Evolutionary conservation across 2,329 filamentous ascomycete species (phyloP).

Genomic region (Paraphoma chrysanthemicola): DNA sequence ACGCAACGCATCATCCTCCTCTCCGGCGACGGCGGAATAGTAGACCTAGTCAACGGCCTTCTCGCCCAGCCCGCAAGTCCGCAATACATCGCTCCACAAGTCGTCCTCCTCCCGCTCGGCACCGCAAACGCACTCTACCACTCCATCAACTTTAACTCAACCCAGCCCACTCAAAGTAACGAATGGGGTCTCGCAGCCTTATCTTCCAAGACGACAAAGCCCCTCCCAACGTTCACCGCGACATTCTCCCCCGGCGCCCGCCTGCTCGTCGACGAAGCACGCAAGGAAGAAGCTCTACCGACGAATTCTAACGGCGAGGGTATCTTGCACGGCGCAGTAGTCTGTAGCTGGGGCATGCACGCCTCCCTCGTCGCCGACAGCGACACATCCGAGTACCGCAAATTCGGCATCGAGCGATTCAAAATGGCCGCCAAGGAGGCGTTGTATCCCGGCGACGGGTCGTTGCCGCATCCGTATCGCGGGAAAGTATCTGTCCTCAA

Average conservation of each 20-base stretch:
- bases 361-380: slow-evolving; percentile 88
- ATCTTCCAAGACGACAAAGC: slow-evolving; percentile 38
- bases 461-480: slow-evolving; percentile 62
- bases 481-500: slow-evolving; percentile 58
- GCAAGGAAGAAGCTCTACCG: slow-evolving; percentile 49
- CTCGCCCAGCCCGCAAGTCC: slow-evolving; percentile 36
- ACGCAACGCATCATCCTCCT: slow-evolving; percentile 70
- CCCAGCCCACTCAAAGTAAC: slow-evolving; percentile 30
- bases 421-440: slow-evolving; percentile 82
- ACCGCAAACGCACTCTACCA: slow-evolving; percentile 59
- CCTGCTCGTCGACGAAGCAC: slow-evolving; percentile 52
- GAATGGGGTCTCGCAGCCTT: slow-evolving; percentile 52
- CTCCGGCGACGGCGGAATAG: slow-evolving; percentile 85
- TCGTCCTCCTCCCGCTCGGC: slow-evolving; percentile 62
- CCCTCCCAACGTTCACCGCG: slow-evolving; percentile 53
- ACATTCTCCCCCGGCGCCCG: slow-evolving; percentile 55
- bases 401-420: slow-evolving; percentile 79
- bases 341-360: slow-evolving; percentile 90
- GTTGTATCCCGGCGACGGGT: slow-evolving; percentile 64
- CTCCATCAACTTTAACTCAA: slow-evolving; percentile 49
- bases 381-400: slow-evolving; percentile 81
- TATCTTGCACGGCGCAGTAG: slow-evolving; percentile 74
- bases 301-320: slow-evolving; percentile 29
- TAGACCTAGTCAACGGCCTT: slow-evolving; percentile 80
- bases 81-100: slow-evolving; percentile 58